phyloP scores from a whole-genome alignment of 805 yeast species.

The Candida palmyrensis region DNA sequence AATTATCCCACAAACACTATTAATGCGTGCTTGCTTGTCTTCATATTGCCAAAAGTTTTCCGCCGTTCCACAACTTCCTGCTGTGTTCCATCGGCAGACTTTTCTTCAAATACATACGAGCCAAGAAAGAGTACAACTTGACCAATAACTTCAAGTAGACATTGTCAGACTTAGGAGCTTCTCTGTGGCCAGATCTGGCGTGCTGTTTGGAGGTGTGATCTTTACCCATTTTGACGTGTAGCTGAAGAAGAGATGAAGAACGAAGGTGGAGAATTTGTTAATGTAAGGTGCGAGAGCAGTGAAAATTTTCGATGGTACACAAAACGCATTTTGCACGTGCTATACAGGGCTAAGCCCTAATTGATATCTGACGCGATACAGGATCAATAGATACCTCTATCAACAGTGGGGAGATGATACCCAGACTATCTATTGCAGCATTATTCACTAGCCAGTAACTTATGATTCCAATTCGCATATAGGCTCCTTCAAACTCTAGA shows the following conservation, averaged over 20 bases:
- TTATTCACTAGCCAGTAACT: too few species aligned
- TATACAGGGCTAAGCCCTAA: slow-evolving; percentile 16
- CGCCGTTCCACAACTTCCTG: too few species aligned
- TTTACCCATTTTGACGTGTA: slow-evolving; percentile 71
- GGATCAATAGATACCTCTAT: not conserved
- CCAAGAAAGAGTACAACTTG: slow-evolving; percentile 97
- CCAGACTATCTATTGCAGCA: too few species aligned
- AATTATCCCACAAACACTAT: too few species aligned
- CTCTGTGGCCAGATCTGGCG: slow-evolving; percentile 92
- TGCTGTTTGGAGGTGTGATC: slow-evolving; percentile 97
- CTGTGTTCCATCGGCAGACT: not conserved
- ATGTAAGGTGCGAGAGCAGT: not conserved
- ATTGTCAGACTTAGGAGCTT: slow-evolving; percentile 99
- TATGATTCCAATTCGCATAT: too few species aligned
- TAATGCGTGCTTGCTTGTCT: too few species aligned
- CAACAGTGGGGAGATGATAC: too few species aligned
- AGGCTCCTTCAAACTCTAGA: too few species aligned
- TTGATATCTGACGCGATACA: too few species aligned
- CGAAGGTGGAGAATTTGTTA: too few species aligned
- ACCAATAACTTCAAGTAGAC: slow-evolving; percentile 98
- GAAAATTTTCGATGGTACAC: slow-evolving; percentile 6
- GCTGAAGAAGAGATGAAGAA: too few species aligned
- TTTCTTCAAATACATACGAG: slow-evolving; percentile 72
- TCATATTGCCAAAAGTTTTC: too few species aligned
- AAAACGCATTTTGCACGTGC: slow-evolving; percentile 1